Percentiles rank a stretch among this genome's conserved stretches.
These are phyloP conservation scores for Misopates orontium DNA, from an alignment of 257 asterid species.

Conservation along the genomic window DNA sequence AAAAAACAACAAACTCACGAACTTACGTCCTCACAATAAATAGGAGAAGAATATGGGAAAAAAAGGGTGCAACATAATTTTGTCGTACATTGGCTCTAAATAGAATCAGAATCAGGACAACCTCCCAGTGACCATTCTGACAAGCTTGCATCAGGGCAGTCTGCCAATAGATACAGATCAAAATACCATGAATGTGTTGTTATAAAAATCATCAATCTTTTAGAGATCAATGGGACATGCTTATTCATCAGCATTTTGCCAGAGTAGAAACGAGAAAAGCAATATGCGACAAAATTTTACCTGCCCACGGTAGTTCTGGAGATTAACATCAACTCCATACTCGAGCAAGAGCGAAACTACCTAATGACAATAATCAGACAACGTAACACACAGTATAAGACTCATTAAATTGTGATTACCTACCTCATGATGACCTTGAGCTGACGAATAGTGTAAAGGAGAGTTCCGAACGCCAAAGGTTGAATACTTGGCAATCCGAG, in stretches of 20 bases:
- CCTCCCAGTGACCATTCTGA: conserved; percentile 94
- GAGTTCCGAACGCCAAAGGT: conserved; percentile 90
- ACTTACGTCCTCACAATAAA: neutral
- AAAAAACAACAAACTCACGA: conserved; percentile 26
- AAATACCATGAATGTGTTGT: neutral
- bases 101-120: conserved; percentile 79
- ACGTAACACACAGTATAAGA: neutral
- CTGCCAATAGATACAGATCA: conserved; percentile 44
- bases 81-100: conserved; percentile 73
- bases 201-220: neutral
- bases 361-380: conserved; percentile 33
- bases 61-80: neutral
- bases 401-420: conserved; percentile 43
- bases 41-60: too few relatives aligned
- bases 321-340: conserved; percentile 85
- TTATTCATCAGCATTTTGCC: conserved; percentile 6
- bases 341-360: conserved; percentile 75
- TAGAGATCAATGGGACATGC: neutral
- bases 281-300: conserved; percentile 31
- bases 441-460: conserved; percentile 90
- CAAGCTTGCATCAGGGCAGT: conserved; percentile 97
- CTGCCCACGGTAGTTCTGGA: conserved; percentile 89
- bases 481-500: conserved; percentile 79
- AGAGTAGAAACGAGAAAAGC: neutral
- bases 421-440: conserved; percentile 97